Conservation (phyloP, 2,329 filamentous ascomycete genomes). For the Fusarium miscanthi region DNA sequence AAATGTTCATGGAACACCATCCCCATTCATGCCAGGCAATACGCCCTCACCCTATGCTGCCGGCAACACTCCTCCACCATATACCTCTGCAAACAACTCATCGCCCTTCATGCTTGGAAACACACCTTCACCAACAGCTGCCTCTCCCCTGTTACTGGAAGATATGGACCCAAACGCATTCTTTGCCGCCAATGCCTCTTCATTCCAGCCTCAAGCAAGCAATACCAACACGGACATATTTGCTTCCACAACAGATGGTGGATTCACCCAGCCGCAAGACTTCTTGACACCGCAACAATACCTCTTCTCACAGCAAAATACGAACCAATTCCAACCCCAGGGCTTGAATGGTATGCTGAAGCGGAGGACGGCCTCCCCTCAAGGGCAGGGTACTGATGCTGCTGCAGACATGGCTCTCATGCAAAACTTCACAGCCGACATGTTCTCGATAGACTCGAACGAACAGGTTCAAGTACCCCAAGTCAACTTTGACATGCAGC, state of each 20-base stretch:
- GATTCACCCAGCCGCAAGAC: constrained; percentile 47
- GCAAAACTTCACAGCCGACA: constrained; percentile 47
- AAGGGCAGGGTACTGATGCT: constrained; percentile 35
- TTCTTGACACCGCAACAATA: constrained; percentile 55
- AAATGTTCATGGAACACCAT: constrained; percentile 43
- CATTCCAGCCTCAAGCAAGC: constrained; percentile 43
- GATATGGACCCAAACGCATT: constrained; percentile 54
- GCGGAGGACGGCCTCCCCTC: constrained; percentile 11
- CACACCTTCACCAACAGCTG: constrained; percentile 45
- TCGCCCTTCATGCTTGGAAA: constrained; percentile 37
- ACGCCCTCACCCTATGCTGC: constrained; percentile 24
- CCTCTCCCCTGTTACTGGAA: constrained; percentile 56
- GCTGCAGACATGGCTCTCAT: constrained; percentile 48
- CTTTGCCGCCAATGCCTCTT: constrained; percentile 49
- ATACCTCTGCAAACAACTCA: constrained; percentile 14
- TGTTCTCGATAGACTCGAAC: constrained; percentile 41
- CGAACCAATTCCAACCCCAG: constrained; percentile 39
- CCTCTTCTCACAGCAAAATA: constrained; percentile 51
- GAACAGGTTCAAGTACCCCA: constrained; percentile 46
- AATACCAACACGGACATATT: constrained; percentile 45
- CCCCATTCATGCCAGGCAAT: constrained; percentile 23
- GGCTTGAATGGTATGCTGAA: constrained; percentile 42
- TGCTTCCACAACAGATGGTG: constrained; percentile 46
- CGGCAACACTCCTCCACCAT: constrained; percentile 40
- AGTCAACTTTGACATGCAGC: constrained; percentile 52